Conservation (phyloP, 495 filamentous ascomycete genomes). For the Annulohypoxylon maeteangense region DNA sequence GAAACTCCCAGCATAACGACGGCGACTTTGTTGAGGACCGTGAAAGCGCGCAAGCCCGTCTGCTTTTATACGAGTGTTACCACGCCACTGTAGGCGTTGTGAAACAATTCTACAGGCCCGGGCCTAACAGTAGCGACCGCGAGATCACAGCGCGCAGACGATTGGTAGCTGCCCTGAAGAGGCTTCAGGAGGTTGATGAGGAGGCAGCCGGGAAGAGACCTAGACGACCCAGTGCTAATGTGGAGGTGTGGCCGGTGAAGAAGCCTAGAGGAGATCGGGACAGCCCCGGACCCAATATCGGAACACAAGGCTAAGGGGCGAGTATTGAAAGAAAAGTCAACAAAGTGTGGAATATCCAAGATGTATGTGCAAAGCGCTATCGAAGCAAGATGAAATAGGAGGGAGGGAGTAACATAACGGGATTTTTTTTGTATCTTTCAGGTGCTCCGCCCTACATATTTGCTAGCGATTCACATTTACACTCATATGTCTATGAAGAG, state of each 20-base stretch:
- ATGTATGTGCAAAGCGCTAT: neutral
- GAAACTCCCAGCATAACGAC: slow-evolving; percentile 14
- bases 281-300: neutral
- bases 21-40: slow-evolving; percentile 51
- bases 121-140: slow-evolving; percentile 52
- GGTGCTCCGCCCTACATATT: slow-evolving; percentile 12
- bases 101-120: slow-evolving; percentile 60
- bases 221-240: slow-evolving; percentile 41
- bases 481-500: slow-evolving; percentile 3
- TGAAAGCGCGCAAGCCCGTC: slow-evolving; percentile 47
- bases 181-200: slow-evolving; percentile 51
- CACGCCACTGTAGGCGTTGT: slow-evolving; percentile 59
- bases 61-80: slow-evolving; percentile 62
- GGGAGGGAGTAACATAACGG: neutral
- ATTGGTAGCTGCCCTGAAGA: slow-evolving; percentile 52
- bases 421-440: slow-evolving; percentile 15
- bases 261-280: slow-evolving; percentile 32
- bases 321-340: neutral
- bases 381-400: neutral
- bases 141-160: slow-evolving; percentile 60
- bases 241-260: slow-evolving; percentile 46
- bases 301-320: neutral
- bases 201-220: slow-evolving; percentile 42
- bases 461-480: slow-evolving; percentile 10
- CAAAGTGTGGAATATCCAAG: neutral